phyloP scores from a whole-genome alignment of 2,329 filamentous ascomycete species.

The Graphilbum sp. region DNA sequence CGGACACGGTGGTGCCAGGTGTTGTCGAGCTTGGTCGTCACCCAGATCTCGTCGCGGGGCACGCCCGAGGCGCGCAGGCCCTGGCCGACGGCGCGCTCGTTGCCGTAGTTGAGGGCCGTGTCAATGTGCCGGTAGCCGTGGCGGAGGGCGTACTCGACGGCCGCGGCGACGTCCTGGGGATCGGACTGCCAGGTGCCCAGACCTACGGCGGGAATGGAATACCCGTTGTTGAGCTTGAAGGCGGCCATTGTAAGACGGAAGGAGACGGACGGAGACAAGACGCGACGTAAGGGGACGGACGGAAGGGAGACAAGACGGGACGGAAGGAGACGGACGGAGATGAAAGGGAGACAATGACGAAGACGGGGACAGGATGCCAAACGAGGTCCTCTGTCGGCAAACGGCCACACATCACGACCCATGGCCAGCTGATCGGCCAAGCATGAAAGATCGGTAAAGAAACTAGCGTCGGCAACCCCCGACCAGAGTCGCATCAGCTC shows the following conservation, averaged over 20 bases:
- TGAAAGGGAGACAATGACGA: too few species aligned
- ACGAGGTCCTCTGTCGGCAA: too few species aligned
- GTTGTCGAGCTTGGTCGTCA: slow-evolving; percentile 9
- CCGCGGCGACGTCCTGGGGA: slow-evolving; percentile 2
- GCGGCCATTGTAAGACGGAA: not conserved
- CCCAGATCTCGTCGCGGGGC: slow-evolving; percentile 6
- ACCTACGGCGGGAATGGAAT: not conserved
- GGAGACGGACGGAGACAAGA: too few species aligned
- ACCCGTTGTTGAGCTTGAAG: not conserved
- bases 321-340: too few species aligned
- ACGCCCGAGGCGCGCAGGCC: slow-evolving; percentile 6
- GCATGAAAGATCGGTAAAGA: too few species aligned
- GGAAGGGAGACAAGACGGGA: too few species aligned
- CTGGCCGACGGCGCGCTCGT: slow-evolving; percentile 8
- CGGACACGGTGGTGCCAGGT: slow-evolving; percentile 5
- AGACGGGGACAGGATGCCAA: too few species aligned
- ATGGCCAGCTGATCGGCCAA: too few species aligned
- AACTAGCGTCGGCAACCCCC: too few species aligned
- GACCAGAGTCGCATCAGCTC: too few species aligned
- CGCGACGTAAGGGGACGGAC: too few species aligned
- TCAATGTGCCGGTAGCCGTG: slow-evolving; percentile 8
- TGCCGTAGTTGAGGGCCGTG: slow-evolving; percentile 7
- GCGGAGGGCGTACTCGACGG: slow-evolving; percentile 4
- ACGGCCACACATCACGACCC: too few species aligned
- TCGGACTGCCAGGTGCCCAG: slow-evolving; percentile 6